Evolutionary conservation across 768 basidiomycete genomes (phyloP), one percentile per base, ranked within the genome.

Genomic region (Psilocybe sp.): DNA sequence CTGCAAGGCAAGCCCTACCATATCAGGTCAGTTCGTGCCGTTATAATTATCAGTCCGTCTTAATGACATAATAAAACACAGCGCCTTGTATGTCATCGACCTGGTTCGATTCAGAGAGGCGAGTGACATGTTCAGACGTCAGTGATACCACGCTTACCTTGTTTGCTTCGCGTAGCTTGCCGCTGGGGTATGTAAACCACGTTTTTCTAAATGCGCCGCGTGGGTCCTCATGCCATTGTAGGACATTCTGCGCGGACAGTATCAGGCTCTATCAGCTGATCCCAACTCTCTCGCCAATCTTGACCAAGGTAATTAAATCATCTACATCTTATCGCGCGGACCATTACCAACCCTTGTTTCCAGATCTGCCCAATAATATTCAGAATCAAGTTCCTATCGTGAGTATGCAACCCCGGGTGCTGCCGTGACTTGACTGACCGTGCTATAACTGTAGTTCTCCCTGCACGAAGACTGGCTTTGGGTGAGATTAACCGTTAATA

Each of bases 51-150:
- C 12, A 34, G 11, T 31, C 7, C 23, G 5, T 5, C 23, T n/a
- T 15, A 28, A 61, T 42, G 63, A 31, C 46, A 11, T 43, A 11
- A 32, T 16, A 40, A 20, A 4, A 51, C 49, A 7, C 39, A 97
- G 94, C 66, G 97, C 97, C 0, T 72, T 99, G 4, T 99, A 98
- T 64, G 92, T 98, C 11, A 84, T 99, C 41, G 97, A 98, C 67
- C 81, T 99, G 9, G 90, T 92, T 40, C 84, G 90, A 34, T 98
- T 99, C 82, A 84, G 97, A 57, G 89, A 94, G 73, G 87, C 90
- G 53, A 20, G 40, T 12, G 14, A 14, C 9, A 10, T 18, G 12
- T 19, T 19, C 18, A 18, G 23, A 16, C n/a, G 18, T 31, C 12
- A 31, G 19, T 19, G 2, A 15, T 13, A 20, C 12, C 28, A 18